Evolutionary conservation across 2,329 filamentous ascomycete genomes (phyloP).

Genomic region (Colletotrichum lupini): DNA sequence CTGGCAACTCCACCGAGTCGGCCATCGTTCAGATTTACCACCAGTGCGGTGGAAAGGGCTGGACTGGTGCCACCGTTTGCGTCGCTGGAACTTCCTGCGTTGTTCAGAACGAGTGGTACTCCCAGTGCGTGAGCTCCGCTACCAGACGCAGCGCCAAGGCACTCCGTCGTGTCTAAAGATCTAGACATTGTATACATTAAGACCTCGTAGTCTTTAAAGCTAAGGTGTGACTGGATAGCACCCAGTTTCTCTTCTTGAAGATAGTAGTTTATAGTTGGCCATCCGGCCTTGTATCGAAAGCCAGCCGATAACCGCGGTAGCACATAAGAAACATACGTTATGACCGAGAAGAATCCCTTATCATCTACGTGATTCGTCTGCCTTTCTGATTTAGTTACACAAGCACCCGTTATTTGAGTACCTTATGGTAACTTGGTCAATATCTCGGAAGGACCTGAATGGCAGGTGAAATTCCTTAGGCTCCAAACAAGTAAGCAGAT

Average conservation of each 20-base stretch:
- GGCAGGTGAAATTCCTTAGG: too few species aligned
- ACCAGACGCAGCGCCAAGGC: conserved; percentile 4
- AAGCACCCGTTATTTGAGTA: too few species aligned
- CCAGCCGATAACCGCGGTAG: neutral
- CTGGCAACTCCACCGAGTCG: neutral
- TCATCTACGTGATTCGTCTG: neutral
- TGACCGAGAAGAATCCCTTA: neutral
- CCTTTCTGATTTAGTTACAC: neutral
- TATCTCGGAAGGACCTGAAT: too few species aligned
- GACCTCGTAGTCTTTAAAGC: neutral
- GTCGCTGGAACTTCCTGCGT: conserved; percentile 36
- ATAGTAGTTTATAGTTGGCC: neutral
- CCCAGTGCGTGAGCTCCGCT: conserved; percentile 61
- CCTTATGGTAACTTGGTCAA: too few species aligned
- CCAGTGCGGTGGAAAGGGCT: conserved; percentile 42
- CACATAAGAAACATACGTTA: neutral
- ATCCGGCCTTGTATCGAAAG: neutral
- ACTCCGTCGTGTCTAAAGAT: neutral
- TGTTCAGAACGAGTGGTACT: conserved; percentile 56
- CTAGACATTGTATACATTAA: neutral
- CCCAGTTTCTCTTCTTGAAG: neutral
- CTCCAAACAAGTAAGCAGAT: too few species aligned
- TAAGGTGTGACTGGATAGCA: neutral
- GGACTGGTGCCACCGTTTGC: conserved; percentile 40
- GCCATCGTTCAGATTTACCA: conserved; percentile 27